phyloP scores from a whole-genome alignment of 2,329 filamentous ascomycete species.

The Coniochaeta sp. region DNA sequence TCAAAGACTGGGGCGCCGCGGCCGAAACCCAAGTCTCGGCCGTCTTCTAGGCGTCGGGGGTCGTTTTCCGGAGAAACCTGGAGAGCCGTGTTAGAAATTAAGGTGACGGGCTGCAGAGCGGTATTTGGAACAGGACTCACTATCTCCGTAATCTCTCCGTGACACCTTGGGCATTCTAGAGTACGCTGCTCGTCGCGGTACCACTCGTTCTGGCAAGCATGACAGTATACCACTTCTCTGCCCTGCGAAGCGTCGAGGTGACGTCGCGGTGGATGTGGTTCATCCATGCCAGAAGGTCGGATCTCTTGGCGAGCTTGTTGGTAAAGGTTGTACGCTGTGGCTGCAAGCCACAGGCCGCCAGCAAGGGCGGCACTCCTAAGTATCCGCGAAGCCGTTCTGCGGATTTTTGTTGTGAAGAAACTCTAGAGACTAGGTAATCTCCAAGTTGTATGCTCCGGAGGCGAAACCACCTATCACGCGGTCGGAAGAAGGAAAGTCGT shows the following conservation, averaged over 20 bases:
- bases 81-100: conserved; percentile 16
- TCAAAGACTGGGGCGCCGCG: conserved; percentile 2
- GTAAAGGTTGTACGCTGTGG: conserved; percentile 42
- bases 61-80: conserved; percentile 53
- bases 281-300: conserved; percentile 17
- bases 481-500: not conserved
- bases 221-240: conserved; percentile 78
- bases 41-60: conserved; percentile 37
- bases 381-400: conserved; percentile 34
- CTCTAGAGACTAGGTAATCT: not conserved
- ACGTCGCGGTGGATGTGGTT: conserved; percentile 1
- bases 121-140: conserved; percentile 42
- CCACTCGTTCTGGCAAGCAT: conserved; percentile 77
- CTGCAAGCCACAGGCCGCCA: conserved; percentile 49
- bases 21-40: conserved; percentile 4
- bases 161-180: conserved; percentile 70
- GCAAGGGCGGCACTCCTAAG: conserved; percentile 47
- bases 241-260: conserved; percentile 43
- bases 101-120: conserved; percentile 6
- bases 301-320: conserved; percentile 35
- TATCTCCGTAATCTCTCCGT: conserved; percentile 76
- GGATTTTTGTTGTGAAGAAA: conserved; percentile 1
- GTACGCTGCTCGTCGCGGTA: conserved; percentile 56
- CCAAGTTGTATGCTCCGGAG: not conserved
- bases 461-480: not conserved